A percentile compares a stretch with the other conserved stretches of the same genome.
Evolutionary conservation across 164 flowering plant species (phyloP).

Genomic region (Aristolochia contorta): DNA sequence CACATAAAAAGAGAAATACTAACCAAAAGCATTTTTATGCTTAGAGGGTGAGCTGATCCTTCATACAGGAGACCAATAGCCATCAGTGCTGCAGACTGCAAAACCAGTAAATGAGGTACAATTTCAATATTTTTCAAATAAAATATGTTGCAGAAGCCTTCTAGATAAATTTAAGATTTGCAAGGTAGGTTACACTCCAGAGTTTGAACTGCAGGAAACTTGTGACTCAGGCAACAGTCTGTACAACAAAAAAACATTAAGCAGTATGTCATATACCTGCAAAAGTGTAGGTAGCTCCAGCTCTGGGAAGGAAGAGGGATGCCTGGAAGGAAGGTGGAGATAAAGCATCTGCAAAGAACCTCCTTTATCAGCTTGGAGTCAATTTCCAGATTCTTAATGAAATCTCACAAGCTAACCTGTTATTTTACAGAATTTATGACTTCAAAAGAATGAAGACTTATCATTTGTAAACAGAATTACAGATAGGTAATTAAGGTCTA

Average conservation of each 20-base stretch:
- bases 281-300: slow-evolving; percentile 84
- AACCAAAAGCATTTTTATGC: slow-evolving; percentile 86
- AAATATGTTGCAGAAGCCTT: background rate
- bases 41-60: slow-evolving; percentile 86
- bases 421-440: too few species aligned
- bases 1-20: background rate
- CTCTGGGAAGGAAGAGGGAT: slow-evolving; percentile 78
- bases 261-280: slow-evolving; percentile 43
- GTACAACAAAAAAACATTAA: background rate
- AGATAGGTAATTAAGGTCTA: too few species aligned
- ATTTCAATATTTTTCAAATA: background rate
- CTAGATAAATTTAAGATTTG: background rate
- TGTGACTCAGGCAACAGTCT: background rate
- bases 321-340: slow-evolving; percentile 77
- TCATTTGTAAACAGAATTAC: too few species aligned
- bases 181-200: background rate
- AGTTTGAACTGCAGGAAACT: background rate
- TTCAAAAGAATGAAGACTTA: too few species aligned
- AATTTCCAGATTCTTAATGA: too few species aligned
- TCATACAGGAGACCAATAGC: slow-evolving; percentile 86
- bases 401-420: too few species aligned
- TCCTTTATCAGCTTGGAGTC: background rate
- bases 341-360: slow-evolving; percentile 49
- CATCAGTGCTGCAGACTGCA: slow-evolving; percentile 90
- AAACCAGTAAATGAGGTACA: slow-evolving; percentile 10